A percentile compares a stretch with the other conserved stretches of the same genome.
Conservation (phyloP, 2,329 filamentous ascomycete genomes). For the Metarhizium anisopliae region DNA sequence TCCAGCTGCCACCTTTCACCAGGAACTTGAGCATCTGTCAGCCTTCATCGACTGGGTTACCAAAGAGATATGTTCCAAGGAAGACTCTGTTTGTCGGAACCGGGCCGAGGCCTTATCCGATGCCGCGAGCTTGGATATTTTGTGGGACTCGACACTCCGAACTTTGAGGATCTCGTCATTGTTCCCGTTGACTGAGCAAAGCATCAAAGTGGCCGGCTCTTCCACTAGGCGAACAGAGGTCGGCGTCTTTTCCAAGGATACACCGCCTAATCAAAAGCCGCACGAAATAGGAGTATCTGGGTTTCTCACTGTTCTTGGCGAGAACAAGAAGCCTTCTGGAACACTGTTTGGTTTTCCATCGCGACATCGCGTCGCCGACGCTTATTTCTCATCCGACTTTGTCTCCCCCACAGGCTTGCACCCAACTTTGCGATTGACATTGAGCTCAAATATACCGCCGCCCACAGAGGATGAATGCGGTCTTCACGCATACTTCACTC, state of each 20-base stretch:
- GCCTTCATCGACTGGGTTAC: slow-evolving; percentile 45
- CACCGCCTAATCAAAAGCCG: slow-evolving; percentile 47
- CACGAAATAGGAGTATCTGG: slow-evolving; percentile 75
- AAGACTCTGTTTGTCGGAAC: slow-evolving; percentile 39
- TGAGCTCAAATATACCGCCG: slow-evolving; percentile 45
- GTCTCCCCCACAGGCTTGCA: slow-evolving; percentile 71
- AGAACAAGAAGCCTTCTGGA: slow-evolving; percentile 61
- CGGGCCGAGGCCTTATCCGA: slow-evolving; percentile 33
- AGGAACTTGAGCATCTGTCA: slow-evolving; percentile 48
- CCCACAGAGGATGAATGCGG: slow-evolving; percentile 53
- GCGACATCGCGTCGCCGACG: slow-evolving; percentile 55
- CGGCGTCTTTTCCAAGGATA: slow-evolving; percentile 63
- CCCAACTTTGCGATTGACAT: slow-evolving; percentile 62
- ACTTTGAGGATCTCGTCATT: slow-evolving; percentile 55
- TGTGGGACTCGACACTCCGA: slow-evolving; percentile 62
- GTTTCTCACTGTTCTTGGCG: slow-evolving; percentile 67
- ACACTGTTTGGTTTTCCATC: slow-evolving; percentile 79
- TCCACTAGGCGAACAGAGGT: slow-evolving; percentile 60
- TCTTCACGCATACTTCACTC: slow-evolving; percentile 71
- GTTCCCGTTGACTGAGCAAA: slow-evolving; percentile 44
- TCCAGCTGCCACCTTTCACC: slow-evolving; percentile 43
- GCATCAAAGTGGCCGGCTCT: slow-evolving; percentile 30
- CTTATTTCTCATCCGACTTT: slow-evolving; percentile 56
- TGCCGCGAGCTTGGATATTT: slow-evolving; percentile 64
- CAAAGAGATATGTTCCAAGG: slow-evolving; percentile 39